phyloP scores from a whole-genome alignment of 179 eudicot species.

The Gypsophila paniculata region DNA sequence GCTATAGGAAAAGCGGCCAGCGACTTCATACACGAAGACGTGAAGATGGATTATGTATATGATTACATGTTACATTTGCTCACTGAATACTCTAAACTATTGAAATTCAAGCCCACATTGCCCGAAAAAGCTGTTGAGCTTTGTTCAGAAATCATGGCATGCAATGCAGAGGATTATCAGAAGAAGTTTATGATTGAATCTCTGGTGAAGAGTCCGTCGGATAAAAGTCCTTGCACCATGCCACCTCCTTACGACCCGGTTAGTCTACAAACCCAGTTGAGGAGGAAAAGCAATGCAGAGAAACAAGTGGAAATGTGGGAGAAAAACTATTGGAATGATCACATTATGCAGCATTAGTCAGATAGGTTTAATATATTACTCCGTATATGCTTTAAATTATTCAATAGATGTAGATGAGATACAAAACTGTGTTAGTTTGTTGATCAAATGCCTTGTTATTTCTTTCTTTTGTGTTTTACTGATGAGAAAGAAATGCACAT shows the following conservation, averaged over 20 bases:
- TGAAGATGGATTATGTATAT: slow-evolving; percentile 76
- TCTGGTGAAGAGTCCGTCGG: slow-evolving; percentile 52
- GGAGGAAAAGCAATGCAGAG: slow-evolving; percentile 36
- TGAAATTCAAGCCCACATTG: slow-evolving; percentile 58
- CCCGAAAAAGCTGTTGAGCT: slow-evolving; percentile 58
- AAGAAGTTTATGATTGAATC: slow-evolving; percentile 63
- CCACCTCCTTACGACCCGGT: slow-evolving; percentile 57
- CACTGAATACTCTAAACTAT: slow-evolving; percentile 67
- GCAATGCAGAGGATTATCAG: slow-evolving; percentile 40
- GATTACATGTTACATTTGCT: slow-evolving; percentile 92
- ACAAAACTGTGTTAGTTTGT: slow-evolving; percentile 6
- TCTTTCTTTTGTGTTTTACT: slow-evolving; percentile 13
- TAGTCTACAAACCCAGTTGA: slow-evolving; percentile 30
- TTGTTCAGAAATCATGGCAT: slow-evolving; percentile 71
- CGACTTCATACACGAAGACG: slow-evolving; percentile 54
- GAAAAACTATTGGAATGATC: slow-evolving; percentile 44
- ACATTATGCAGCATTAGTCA: slow-evolving; percentile 22
- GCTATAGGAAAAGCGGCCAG: slow-evolving; percentile 71
- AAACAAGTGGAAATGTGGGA: slow-evolving; percentile 63
- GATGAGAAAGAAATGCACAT: too few species aligned
- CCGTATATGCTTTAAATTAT: not conserved
- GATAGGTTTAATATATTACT: not conserved
- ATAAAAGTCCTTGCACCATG: slow-evolving; percentile 53
- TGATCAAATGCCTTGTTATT: slow-evolving; percentile 8
- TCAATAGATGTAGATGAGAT: slow-evolving; percentile 14